Percentiles rank a stretch among this genome's conserved stretches.
Evolutionary conservation across 163 green algal genomes (phyloP).

Genomic region (Prototheca wickerhamii): DNA sequence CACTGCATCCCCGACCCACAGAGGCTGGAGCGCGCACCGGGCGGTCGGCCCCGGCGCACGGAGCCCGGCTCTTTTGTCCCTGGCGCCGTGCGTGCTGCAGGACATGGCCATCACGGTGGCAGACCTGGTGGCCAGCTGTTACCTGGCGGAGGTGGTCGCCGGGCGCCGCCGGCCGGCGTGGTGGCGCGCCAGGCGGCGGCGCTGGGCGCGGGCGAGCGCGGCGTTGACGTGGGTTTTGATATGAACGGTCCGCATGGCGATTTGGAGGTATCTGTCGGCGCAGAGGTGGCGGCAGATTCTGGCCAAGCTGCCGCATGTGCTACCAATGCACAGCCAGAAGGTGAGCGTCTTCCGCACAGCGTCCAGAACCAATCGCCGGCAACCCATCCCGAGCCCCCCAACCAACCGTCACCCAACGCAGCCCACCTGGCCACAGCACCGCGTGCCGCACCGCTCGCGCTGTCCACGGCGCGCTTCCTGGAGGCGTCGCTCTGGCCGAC

Average conservation of each 20-base stretch:
- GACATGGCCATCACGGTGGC: slow-evolving; percentile 41
- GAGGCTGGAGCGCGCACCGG: background rate
- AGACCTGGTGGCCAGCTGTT: slow-evolving; percentile 33
- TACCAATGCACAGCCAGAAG: no score
- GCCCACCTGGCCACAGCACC: background rate
- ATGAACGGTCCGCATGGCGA: no score
- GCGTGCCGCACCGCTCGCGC: background rate
- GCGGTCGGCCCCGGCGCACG: background rate
- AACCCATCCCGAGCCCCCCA: background rate
- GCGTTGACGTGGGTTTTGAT: background rate
- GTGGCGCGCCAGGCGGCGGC: background rate
- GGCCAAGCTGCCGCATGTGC: no score
- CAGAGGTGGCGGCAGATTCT: no score
- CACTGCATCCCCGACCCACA: background rate
- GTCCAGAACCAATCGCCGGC: no score
- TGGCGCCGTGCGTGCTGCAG: slow-evolving; percentile 32
- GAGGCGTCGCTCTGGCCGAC: slow-evolving; percentile 27
- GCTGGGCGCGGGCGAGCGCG: background rate
- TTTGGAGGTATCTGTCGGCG: no score
- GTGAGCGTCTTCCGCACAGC: no score
- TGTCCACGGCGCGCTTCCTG: background rate
- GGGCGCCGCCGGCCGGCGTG: background rate
- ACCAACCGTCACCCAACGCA: background rate
- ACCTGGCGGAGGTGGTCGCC: slow-evolving; percentile 29
- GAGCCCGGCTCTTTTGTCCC: background rate